These are phyloP conservation scores for Xylariomycetidae sp. DNA, from an alignment of 2,329 filamentous ascomycete species.

Conservation along the genomic window DNA sequence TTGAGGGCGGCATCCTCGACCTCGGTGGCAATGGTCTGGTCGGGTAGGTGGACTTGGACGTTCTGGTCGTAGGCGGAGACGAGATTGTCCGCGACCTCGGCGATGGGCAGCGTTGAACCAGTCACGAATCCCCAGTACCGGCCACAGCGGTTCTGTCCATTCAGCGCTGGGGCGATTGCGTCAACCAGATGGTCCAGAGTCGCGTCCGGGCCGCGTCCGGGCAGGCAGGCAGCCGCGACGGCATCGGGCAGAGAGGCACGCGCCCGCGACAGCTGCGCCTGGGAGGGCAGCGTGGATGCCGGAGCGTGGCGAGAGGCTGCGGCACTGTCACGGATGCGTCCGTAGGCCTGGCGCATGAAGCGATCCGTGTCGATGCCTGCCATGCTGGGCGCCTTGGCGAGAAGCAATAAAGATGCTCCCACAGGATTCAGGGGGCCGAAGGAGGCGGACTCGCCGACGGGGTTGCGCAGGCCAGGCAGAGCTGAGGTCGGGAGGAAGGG, in stretches of 20 bases:
- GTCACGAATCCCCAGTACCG: conserved; percentile 89
- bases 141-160: conserved; percentile 55
- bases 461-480: no score
- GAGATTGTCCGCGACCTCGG: conserved; percentile 77
- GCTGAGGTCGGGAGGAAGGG: no score
- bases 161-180: conserved; percentile 54
- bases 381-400: no score
- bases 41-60: conserved; percentile 72
- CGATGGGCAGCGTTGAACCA: conserved; percentile 72
- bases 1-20: conserved; percentile 68
- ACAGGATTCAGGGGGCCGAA: no score
- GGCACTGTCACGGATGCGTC: conserved; percentile 16
- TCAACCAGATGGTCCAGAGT: conserved; percentile 38
- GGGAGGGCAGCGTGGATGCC: conserved; percentile 34
- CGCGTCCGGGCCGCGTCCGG: conserved; percentile 29
- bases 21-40: conserved; percentile 67
- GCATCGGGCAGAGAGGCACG: conserved; percentile 33
- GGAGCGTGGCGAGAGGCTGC: conserved; percentile 8
- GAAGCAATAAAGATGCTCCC: no score
- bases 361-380: neutral
- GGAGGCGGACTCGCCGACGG: no score
- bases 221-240: conserved; percentile 10
- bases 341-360: conserved; percentile 17
- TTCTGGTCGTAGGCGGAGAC: conserved; percentile 79
- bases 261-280: conserved; percentile 28